Conservation (phyloP, 495 filamentous ascomycete species). For the Pyrenula aspistea region DNA sequence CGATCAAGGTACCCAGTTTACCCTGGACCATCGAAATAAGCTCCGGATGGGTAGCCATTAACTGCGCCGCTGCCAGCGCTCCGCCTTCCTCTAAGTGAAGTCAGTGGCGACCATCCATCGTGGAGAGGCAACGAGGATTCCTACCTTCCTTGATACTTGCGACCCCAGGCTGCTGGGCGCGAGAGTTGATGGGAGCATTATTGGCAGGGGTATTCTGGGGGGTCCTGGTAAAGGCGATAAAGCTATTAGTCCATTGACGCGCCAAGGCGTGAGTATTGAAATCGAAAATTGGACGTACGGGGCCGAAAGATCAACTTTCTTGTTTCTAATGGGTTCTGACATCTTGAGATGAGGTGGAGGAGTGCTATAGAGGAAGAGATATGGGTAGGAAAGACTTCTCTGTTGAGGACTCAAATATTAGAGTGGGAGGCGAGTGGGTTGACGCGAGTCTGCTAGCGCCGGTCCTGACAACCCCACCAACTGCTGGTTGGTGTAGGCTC, state of each 20-base stretch:
- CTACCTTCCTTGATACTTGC: conserved; percentile 95
- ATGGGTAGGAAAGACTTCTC: conserved; percentile 6
- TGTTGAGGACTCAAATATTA: background rate
- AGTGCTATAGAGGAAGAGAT: conserved; percentile 11
- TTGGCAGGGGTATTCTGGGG: conserved; percentile 92
- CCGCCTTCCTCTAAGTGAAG: background rate
- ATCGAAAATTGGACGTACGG: conserved; percentile 49
- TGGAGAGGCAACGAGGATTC: conserved; percentile 17
- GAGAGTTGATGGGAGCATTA: conserved; percentile 94
- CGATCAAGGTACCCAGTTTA: conserved; percentile 85
- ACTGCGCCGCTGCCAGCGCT: conserved; percentile 37
- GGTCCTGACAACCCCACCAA: background rate
- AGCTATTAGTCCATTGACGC: conserved; percentile 14
- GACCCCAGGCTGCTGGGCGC: conserved; percentile 89
- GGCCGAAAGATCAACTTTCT: conserved; percentile 71
- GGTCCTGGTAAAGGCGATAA: conserved; percentile 42
- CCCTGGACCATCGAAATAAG: conserved; percentile 95
- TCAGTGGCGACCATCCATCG: background rate
- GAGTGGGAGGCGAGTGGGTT: background rate
- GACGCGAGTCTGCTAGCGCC: background rate
- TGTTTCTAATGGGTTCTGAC: conserved; percentile 87
- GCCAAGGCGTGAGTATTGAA: no score
- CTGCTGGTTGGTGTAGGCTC: background rate
- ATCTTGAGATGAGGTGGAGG: conserved; percentile 26
- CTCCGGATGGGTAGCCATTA: conserved; percentile 88